Evolutionary conservation across 2,329 filamentous ascomycete species (phyloP).

Genomic region (Ophiosphaerella korrae): DNA sequence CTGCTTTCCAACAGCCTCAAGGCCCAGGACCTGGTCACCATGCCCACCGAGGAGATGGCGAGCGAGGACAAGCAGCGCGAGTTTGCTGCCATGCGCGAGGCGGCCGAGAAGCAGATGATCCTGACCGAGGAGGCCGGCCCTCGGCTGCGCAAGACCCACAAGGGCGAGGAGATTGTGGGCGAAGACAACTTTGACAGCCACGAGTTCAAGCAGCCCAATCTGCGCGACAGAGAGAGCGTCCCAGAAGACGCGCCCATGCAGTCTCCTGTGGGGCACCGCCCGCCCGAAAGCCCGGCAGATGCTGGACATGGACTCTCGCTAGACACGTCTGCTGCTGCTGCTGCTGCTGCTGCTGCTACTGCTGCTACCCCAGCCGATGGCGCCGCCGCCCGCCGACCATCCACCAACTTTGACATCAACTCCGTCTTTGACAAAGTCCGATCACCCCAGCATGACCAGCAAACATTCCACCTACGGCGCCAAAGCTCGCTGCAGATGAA

Average conservation of each 20-base stretch:
- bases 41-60: conserved; percentile 89
- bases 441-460: conserved; percentile 66
- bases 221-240: conserved; percentile 31
- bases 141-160: conserved; percentile 86
- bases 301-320: conserved; percentile 36
- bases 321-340: conserved; percentile 45
- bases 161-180: conserved; percentile 89
- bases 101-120: conserved; percentile 82
- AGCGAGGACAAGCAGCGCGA: conserved; percentile 85
- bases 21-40: conserved; percentile 78
- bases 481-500: conserved; percentile 52
- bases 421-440: conserved; percentile 84
- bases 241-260: conserved; percentile 28
- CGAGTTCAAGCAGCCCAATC: conserved; percentile 35
- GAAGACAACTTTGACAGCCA: conserved; percentile 59
- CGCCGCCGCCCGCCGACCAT: conserved; percentile 54
- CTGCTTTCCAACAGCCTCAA: conserved; percentile 75
- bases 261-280: conserved; percentile 20
- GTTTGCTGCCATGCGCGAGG: conserved; percentile 76
- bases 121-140: conserved; percentile 73
- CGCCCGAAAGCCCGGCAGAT: conserved; percentile 25
- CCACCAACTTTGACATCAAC: conserved; percentile 78
- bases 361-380: conserved; percentile 30
- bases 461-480: conserved; percentile 57
- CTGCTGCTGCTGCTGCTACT: no score